Evolutionary conservation across 1,139 yeast genomes (phyloP).

Genomic region (Kodamaea anthophila): DNA sequence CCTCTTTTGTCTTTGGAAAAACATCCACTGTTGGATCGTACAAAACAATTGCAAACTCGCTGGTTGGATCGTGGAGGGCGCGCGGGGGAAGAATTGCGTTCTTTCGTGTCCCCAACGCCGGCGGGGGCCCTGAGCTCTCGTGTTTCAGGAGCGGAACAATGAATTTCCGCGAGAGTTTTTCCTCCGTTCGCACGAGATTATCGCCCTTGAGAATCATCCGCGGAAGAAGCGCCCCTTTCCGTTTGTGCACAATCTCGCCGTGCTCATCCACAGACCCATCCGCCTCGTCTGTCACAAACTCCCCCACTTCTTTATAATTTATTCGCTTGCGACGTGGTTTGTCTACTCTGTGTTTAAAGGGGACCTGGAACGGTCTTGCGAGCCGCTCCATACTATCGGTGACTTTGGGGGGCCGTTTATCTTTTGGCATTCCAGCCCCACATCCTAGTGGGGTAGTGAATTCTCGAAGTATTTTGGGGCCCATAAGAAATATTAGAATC

Average conservation of each 20-base stretch:
- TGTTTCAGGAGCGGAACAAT: constrained; percentile 45
- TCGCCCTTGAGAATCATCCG: constrained; percentile 30
- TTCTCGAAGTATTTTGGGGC: constrained; percentile 22
- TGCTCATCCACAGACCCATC: constrained; percentile 20
- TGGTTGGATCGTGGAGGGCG: constrained; percentile 89
- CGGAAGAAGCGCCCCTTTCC: constrained; percentile 48
- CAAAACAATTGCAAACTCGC: constrained; percentile 88
- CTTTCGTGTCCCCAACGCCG: constrained; percentile 75
- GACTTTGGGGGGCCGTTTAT: constrained; percentile 35
- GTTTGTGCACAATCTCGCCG: constrained; percentile 21
- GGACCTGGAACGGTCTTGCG: constrained; percentile 38
- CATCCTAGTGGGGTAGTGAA: constrained; percentile 43
- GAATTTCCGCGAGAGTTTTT: constrained; percentile 37
- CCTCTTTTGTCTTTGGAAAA: constrained; percentile 43
- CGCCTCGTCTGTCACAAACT: constrained; percentile 13
- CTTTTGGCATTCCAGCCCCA: constrained; percentile 41
- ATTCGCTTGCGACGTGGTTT: constrained; percentile 22
- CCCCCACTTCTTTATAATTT: constrained; percentile 23
- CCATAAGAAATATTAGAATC: not conserved
- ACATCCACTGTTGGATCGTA: constrained; percentile 91
- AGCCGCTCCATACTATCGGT: constrained; percentile 30
- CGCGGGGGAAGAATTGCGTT: constrained; percentile 70
- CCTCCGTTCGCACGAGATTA: constrained; percentile 23
- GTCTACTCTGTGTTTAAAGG: constrained; percentile 25
- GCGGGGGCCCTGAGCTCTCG: constrained; percentile 34